Base-by-base conservation (phyloP, 2,329 filamentous ascomycete genomes). In the Nannizzia gypsea region DNA sequence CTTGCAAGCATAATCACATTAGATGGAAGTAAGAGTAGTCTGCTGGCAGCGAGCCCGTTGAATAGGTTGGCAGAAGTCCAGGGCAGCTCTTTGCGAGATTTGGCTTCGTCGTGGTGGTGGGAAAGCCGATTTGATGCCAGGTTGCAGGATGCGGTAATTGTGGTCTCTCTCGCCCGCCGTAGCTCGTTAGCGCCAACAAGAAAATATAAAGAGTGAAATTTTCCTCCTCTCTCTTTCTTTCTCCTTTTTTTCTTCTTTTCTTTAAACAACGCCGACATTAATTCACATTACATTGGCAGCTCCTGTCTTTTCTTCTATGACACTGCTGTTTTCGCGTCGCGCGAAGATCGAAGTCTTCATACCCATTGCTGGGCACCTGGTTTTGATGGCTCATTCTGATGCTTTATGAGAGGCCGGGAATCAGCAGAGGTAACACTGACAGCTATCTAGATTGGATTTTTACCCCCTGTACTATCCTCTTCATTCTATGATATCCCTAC, bases 281-380 rank as follows among this genome's bases (percentile, higher is more conserved):
- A 69, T 74, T 72, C 71, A 81, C 76, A 82, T 82, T 84, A 83
- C 76, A 81, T 78, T 75, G 78, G 76, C 82, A 82, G 74, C 74
- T 77, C 79, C 76, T 67, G 72, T 72, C 70, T 65, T 67, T 36
- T 67, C 66, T 68, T 56, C 67, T 71, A 72, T 81, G 75, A 72
- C 72, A 77, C 78, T 76, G 75, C 74, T 83, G 83, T 84, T 84
- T 83, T 85, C 81, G 81, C 80, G 81, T 84, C 84, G 82, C 71
- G 83, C 83, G 83, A 74, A 87, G 82, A 87, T 67, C 65, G 76
- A 65, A 62, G 40, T 76, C 28, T 67, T 67, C 22, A 50, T 72
- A 80, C 83, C 83, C 82, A 81, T 85, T 78, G 83, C 84, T 87
- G 84, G 84, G 84, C 84, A 82, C 84, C 84, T 80, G 81, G 76